Conservation (phyloP, 495 filamentous ascomycete species). For the Bathelium albidoporum region DNA sequence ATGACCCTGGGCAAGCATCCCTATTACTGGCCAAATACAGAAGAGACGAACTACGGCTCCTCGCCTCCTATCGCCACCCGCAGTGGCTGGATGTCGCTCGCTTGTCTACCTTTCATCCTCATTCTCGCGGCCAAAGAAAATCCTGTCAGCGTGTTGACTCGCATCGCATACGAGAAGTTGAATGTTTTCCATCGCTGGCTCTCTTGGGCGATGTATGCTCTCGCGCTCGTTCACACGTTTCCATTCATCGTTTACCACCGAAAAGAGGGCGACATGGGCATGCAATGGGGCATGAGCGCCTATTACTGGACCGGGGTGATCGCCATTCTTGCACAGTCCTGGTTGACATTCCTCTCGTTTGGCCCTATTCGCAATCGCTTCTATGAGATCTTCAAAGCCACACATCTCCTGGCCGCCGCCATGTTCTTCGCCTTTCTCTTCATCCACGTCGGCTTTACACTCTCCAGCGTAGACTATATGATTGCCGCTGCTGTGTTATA, state of each 20-base stretch:
- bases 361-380: slow-evolving; percentile 40
- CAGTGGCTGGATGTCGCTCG: slow-evolving; percentile 22
- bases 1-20: slow-evolving; percentile 43
- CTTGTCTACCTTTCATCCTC: slow-evolving; percentile 22
- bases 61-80: slow-evolving; percentile 25
- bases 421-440: slow-evolving; percentile 49
- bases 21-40: slow-evolving; percentile 41
- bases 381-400: slow-evolving; percentile 52
- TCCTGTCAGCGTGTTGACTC: slow-evolving; percentile 18
- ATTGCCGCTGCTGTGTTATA: not conserved
- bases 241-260: slow-evolving; percentile 37
- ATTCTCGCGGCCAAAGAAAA: slow-evolving; percentile 22
- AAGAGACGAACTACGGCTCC: slow-evolving; percentile 34
- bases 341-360: slow-evolving; percentile 43
- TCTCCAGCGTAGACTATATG: slow-evolving; percentile 16
- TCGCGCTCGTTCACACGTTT: slow-evolving; percentile 25
- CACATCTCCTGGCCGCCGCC: slow-evolving; percentile 42
- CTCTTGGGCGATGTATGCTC: slow-evolving; percentile 19
- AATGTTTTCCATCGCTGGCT: slow-evolving; percentile 26
- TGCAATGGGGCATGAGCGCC: slow-evolving; percentile 35
- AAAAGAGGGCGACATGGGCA: slow-evolving; percentile 39
- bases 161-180: slow-evolving; percentile 21
- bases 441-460: slow-evolving; percentile 46
- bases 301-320: slow-evolving; percentile 48
- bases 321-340: slow-evolving; percentile 45